Percentiles rank a stretch among this genome's conserved stretches.
Evolutionary conservation across 257 asterid genomes (phyloP).

Genomic region (Nicotiana tabacum): DNA sequence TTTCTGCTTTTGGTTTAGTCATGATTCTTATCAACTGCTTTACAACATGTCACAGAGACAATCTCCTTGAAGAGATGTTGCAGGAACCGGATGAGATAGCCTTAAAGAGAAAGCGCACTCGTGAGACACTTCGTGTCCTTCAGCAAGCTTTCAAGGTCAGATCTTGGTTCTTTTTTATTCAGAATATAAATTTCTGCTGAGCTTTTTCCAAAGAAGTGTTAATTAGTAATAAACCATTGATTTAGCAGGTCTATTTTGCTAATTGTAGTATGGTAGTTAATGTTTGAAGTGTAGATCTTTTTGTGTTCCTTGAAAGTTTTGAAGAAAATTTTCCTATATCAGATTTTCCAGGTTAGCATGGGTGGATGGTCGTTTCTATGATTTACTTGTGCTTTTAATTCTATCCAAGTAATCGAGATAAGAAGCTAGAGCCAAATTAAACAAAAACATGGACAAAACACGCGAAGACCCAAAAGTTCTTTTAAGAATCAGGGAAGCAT

Average conservation of each 20-base stretch:
- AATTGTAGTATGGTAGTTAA: background rate
- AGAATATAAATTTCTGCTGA: background rate
- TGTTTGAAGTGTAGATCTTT: background rate
- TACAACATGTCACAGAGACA: constrained; percentile 48
- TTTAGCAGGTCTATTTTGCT: background rate
- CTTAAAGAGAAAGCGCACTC: constrained; percentile 77
- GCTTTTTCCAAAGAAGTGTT: background rate
- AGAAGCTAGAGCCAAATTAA: background rate
- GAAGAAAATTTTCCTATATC: background rate
- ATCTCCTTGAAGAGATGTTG: constrained; percentile 84
- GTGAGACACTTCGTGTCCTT: constrained; percentile 77
- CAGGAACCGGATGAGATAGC: constrained; percentile 97
- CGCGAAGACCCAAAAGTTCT: background rate
- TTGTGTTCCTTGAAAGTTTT: background rate
- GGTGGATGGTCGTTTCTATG: background rate
- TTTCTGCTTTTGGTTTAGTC: background rate
- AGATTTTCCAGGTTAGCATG: background rate
- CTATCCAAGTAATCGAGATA: background rate
- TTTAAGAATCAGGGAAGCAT: background rate
- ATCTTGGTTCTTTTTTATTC: constrained; percentile 8
- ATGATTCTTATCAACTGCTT: background rate
- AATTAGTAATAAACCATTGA: background rate
- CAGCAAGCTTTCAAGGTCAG: constrained; percentile 95
- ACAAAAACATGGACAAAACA: background rate
- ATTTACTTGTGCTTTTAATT: background rate